phyloP scores from a whole-genome alignment of 2,329 filamentous ascomycete genomes.

The Paraconiothyrium brasiliense region DNA sequence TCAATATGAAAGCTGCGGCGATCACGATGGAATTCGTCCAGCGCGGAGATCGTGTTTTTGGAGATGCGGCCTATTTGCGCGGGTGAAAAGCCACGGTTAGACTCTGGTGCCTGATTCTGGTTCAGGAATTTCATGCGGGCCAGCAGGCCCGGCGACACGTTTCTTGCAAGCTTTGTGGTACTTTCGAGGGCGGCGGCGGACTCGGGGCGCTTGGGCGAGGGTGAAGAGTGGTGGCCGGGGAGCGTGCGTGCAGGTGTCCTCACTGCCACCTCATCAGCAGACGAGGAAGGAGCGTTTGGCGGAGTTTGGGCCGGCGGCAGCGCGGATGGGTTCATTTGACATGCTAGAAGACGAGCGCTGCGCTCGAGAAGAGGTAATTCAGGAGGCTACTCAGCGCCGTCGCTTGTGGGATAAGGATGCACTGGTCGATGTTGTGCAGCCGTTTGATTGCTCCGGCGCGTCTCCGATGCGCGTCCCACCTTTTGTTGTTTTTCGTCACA shows the following conservation, averaged over 20 bases:
- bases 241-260: no score
- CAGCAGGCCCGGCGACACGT: conserved; percentile 55
- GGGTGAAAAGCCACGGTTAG: conserved; percentile 31
- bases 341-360: conserved; percentile 5
- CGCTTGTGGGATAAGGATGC: conserved; percentile 12
- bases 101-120: conserved; percentile 45
- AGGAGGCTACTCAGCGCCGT: conserved; percentile 1
- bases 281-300: conserved; percentile 15
- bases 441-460: conserved; percentile 11
- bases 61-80: conserved; percentile 71
- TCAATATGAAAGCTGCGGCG: conserved; percentile 64
- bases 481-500: conserved; percentile 10
- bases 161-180: conserved; percentile 48
- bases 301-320: conserved; percentile 23
- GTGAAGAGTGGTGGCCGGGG: conserved; percentile 11
- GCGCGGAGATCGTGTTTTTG: conserved; percentile 73
- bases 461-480: conserved; percentile 12
- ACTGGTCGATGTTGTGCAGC: conserved; percentile 13
- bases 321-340: not conserved
- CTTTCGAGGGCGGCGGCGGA: conserved; percentile 27
- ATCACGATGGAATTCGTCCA: conserved; percentile 72
- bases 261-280: conserved; percentile 24
- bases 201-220: conserved; percentile 26
- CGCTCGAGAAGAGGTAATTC: conserved; percentile 1
- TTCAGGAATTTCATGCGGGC: conserved; percentile 56